Evolutionary conservation across 2,329 filamentous ascomycete species (phyloP), one percentile per base, ranked within the genome.

Genomic region (Chaetomium olivaceum): DNA sequence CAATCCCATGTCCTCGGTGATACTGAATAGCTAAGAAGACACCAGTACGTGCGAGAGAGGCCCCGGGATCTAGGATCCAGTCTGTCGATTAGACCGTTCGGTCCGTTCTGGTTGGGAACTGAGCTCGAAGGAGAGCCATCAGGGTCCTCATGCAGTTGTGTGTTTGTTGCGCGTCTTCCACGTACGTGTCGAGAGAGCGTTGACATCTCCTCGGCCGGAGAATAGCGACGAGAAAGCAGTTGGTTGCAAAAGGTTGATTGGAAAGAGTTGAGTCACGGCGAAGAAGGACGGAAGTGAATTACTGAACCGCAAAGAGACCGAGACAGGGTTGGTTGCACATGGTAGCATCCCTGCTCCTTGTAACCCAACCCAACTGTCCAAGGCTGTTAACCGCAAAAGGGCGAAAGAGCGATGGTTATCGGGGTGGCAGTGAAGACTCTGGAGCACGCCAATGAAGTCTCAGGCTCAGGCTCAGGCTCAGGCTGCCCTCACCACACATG

Each of bases 11-110:
- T 21, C n/a, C 51, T 29, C 19, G n/a, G 61, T 63, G 23, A 54
- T 56, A 63, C 61, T 11, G 27, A 48, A 63, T 23, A 36, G 5
- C 9, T 4, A 33, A 46, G 46, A 43, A 58, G 23, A 5, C 16
- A 14, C 43, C 48, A 55, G 46, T 63, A 63, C 61, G 61, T 55
- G 46, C 55, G 55, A 59, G 31, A 63, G 16, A 36, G 29, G 9
- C n/a, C n/a, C 50, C 33, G 16, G 39, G 5, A 29, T n/a, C 8
- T 25, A 9, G 50, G 23, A 48, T 43, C 16, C 39, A 48, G 12
- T 21, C 8, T 48, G n/a, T 48, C 21, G 51, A 4, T 9, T 58
- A 23, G 25, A 21, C 6, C 16, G 25, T 5, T 12, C 16, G 39
- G 21, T 19, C 21, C 7, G 12, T 5, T 23, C 14, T 23, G 33